Evolutionary conservation across 495 filamentous ascomycete genomes (phyloP).

Genomic region (Clohesyomyces aquaticus): DNA sequence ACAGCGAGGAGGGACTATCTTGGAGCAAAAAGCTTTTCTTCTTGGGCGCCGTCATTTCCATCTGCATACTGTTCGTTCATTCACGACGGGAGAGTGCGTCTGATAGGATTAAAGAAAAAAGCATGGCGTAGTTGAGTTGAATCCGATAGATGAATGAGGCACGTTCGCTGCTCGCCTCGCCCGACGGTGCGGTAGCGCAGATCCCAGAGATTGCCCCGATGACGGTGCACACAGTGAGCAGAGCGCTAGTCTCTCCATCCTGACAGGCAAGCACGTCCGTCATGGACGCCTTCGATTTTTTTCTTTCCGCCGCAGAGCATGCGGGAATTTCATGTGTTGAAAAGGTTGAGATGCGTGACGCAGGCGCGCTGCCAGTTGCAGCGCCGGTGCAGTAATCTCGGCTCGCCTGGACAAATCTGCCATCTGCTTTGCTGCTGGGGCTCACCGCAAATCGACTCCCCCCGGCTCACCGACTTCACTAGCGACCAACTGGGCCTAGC

Average conservation of each 20-base stretch:
- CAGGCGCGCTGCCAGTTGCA: neutral
- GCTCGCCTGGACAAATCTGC: neutral
- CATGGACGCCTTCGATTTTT: no score
- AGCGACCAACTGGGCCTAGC: constrained; percentile 19
- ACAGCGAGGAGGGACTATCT: constrained; percentile 33
- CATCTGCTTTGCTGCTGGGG: neutral
- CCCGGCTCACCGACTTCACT: neutral
- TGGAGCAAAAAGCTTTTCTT: constrained; percentile 51
- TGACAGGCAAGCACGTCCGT: no score
- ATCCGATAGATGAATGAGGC: neutral
- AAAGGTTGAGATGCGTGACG: neutral
- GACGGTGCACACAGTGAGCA: neutral
- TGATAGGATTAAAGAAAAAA: constrained; percentile 46
- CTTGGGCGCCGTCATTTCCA: constrained; percentile 49
- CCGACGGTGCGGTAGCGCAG: constrained; percentile 11
- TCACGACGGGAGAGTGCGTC: constrained; percentile 38
- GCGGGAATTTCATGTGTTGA: no score
- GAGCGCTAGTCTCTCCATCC: neutral
- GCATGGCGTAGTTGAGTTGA: constrained; percentile 45
- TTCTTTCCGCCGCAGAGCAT: no score
- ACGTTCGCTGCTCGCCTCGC: neutral
- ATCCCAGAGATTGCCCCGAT: constrained; percentile 3
- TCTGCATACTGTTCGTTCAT: constrained; percentile 50
- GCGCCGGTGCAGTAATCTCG: neutral
- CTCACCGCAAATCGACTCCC: constrained; percentile 7